Base-by-base conservation (phyloP, 139 green algal species). In the Chlamydomonas applanata region DNA sequence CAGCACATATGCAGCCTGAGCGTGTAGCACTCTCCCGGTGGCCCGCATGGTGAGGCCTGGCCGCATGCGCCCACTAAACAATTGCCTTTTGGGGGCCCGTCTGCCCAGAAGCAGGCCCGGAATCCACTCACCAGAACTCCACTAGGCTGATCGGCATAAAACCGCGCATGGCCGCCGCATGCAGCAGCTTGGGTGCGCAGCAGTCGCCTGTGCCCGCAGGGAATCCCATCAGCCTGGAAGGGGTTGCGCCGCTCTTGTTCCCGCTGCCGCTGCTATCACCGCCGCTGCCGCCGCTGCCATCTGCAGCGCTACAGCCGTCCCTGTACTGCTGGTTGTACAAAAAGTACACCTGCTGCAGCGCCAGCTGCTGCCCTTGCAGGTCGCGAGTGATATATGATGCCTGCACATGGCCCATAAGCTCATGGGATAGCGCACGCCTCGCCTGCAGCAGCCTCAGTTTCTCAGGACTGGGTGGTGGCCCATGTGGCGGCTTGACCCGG, bases 161-260 rank as follows among this genome's bases (percentile, higher is more conserved):
- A 0, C 79, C 83, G 9, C 35, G 27, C 4, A 16, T 17, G 30
- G 67, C 59, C 7, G 79, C 79, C 14, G 74, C 77, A 52, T 73
- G 68, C 36, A 88, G 67, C 71, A 88, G 79, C 70, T 88, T 88
- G 49, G 83, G 79, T 5, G 77, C 79, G 46, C 75, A 83, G 74
- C 83, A 88, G 71, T 86, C 83, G 1, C 83, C 83, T 0, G 72
- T 79, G 64, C 83, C 83, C 1, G 83, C 77, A 2, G 83, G 83
- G 25, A 85, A 78, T 5, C 66, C 64, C 30, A 56, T 22, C 60
- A 49, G 11, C 40, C 40, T 7, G 7, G 40, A 49, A 7, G 7
- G 16, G 60, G 29, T 25, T 40, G 60, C 32, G 19, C 32, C 60
- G 34, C 22, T 19, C 36, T 2, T 72, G 54, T 62, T 14, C n/a